These are phyloP conservation scores for Tripterygium wilfordii DNA, from an alignment of 177 flowering plant genomes.

Conservation along the genomic window DNA sequence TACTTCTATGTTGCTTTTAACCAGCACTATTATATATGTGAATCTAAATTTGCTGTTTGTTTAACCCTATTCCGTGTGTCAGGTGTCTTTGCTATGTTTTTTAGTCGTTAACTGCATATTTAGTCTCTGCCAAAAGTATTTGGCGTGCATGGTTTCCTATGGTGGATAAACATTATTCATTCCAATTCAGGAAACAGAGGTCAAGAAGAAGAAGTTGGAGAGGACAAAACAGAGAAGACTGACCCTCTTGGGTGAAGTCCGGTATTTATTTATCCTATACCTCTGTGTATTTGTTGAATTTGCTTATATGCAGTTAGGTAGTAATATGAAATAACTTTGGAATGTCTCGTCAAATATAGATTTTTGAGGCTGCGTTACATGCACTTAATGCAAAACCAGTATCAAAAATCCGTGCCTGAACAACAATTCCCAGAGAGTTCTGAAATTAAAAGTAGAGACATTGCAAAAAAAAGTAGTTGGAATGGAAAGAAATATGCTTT, in stretches of 20 bases:
- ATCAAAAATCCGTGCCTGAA: constrained; percentile 8
- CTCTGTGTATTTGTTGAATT: neutral
- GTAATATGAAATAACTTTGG: neutral
- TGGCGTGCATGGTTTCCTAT: too few species aligned
- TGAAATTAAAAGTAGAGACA: constrained; percentile 6
- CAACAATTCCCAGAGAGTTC: constrained; percentile 13
- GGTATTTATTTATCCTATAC: constrained; percentile 28
- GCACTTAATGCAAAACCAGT: constrained; percentile 23
- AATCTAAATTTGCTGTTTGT: too few species aligned
- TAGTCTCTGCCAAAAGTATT: too few species aligned
- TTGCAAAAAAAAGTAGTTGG: constrained; percentile 7
- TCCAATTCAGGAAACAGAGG: constrained; percentile 45
- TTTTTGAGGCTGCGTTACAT: constrained; percentile 52
- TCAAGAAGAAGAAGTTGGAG: constrained; percentile 31
- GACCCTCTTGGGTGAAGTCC: constrained; percentile 58
- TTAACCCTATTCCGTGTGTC: too few species aligned
- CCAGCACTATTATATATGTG: too few species aligned
- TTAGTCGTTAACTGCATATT: too few species aligned
- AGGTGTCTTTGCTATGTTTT: too few species aligned
- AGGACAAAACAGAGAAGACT: constrained; percentile 32
- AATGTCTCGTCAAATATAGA: constrained; percentile 18
- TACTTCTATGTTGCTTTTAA: too few species aligned
- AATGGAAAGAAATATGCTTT: constrained; percentile 14
- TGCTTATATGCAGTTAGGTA: neutral
- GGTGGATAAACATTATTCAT: neutral